Base-by-base conservation (phyloP, 2,329 filamentous ascomycete genomes). In the Dothiorella sarmentorum region DNA sequence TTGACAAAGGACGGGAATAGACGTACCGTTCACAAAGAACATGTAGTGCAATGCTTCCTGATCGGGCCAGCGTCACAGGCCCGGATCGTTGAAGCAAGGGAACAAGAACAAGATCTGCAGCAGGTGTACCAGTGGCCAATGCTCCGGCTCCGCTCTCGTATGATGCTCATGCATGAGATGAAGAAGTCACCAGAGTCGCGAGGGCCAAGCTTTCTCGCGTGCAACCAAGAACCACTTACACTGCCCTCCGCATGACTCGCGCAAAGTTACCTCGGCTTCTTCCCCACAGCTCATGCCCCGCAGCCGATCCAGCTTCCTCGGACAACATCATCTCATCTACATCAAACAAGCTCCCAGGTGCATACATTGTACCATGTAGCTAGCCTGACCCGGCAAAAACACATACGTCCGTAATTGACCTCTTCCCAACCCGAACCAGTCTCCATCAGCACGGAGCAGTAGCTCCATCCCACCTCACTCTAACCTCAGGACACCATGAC, bases 221-320 rank as follows among this genome's bases (percentile, higher is more conserved):
- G 13, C 13, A 11, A n/a, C 33, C 33, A 37, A 37, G 33, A n/a
- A n/a, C n/a, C n/a, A 44, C 40, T 13, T 13, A 15, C n/a, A 31
- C 45, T 20, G 18, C n/a, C 20, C 40, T 43, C 18, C 20, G 9
- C 22, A 5, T 24, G 35, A 40, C 33, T 53, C 33, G 33, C 33
- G 47, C 45, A 27, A n/a, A n/a, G 27, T 26, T 18, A 53, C 49
- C 49, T 53, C 49, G 49, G 49, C 49, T 17, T 38, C 22, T 24
- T 6, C 29, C 45, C 31, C 47, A 52, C 31, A 52, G 49, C 33
- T 18, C 7, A 9, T 26, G 20, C 47, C 47, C 47, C 47, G 47
- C 47, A 35, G 47, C 18, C 20, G 45, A 11, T 7, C 22, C 45
- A 51, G 43, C 43, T 37, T 31, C 47, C 47, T 38, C 47, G 47